These are phyloP conservation scores for Epichloe gansuensis DNA, from an alignment of 2,329 filamentous ascomycete species.

Conservation along the genomic window DNA sequence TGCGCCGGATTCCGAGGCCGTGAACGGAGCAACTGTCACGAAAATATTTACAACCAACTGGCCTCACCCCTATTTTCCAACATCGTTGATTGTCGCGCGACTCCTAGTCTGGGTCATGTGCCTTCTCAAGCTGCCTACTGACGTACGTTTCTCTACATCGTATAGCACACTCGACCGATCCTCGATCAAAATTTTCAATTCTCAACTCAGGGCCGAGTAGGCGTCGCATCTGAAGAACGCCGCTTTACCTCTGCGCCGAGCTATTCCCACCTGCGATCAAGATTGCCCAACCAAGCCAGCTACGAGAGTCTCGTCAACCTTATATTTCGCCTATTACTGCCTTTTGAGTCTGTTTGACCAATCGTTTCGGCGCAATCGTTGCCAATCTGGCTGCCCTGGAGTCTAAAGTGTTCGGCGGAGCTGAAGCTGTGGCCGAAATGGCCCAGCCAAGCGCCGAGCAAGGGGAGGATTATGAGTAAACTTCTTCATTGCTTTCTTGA, in stretches of 20 bases:
- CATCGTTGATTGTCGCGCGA: constrained; percentile 7
- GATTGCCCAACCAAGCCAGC: neutral
- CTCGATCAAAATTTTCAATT: neutral
- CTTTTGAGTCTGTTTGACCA: neutral
- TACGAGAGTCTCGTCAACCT: neutral
- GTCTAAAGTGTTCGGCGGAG: constrained; percentile 47
- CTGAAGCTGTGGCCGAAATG: constrained; percentile 56
- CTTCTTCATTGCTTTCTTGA: neutral
- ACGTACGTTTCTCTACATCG: neutral
- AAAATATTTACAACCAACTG: constrained; percentile 18
- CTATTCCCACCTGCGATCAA: neutral
- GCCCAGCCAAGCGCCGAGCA: constrained; percentile 53
- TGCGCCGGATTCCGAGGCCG: constrained; percentile 23
- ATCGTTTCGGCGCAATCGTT: constrained; percentile 1
- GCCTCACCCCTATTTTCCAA: constrained; percentile 5
- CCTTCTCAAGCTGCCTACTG: neutral
- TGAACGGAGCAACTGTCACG: constrained; percentile 21
- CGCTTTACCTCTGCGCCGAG: neutral
- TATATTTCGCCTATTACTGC: neutral
- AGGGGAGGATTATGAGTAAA: constrained; percentile 55
- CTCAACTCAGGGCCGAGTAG: neutral
- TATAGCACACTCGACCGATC: neutral
- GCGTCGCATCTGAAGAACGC: neutral
- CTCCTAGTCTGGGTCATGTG: neutral
- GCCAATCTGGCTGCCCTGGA: constrained; percentile 51